Conservation (phyloP, 75 land plant species). For the Cunninghamia lanceolata region DNA sequence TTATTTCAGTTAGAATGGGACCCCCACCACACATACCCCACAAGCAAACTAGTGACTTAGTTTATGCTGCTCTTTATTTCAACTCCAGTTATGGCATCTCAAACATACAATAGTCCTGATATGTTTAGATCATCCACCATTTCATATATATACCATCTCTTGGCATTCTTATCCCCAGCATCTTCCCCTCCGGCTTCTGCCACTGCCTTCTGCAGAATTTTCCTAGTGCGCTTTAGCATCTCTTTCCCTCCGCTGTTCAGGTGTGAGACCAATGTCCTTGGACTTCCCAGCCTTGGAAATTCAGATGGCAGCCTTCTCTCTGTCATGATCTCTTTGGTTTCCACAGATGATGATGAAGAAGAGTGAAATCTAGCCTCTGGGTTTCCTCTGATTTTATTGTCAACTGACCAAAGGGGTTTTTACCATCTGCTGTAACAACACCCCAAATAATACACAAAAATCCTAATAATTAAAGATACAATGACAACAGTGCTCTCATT, state of each 20-base stretch:
- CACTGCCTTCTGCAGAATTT: conserved; percentile 68
- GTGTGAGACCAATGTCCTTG: conserved; percentile 61
- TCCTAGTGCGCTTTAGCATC: conserved; percentile 72
- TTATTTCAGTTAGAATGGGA: not conserved
- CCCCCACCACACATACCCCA: not conserved
- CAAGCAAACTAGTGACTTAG: not conserved
- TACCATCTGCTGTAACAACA: not conserved
- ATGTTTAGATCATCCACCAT: not conserved
- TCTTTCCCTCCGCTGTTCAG: conserved; percentile 64
- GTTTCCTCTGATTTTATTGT: not conserved
- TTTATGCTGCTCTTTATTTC: not conserved
- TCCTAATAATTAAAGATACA: too few relatives aligned
- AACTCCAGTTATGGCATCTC: conserved; percentile 1
- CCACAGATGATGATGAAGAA: conserved; percentile 34
- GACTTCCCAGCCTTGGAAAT: conserved; percentile 19
- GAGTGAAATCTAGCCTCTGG: too few relatives aligned
- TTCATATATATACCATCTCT: not conserved
- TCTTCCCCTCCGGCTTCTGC: conserved; percentile 24
- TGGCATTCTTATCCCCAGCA: conserved; percentile 3
- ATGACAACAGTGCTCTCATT: too few relatives aligned
- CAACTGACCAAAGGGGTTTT: not conserved
- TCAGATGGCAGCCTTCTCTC: conserved; percentile 60
- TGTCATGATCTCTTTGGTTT: conserved; percentile 62
- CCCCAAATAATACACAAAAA: too few relatives aligned
- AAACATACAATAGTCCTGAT: not conserved